phyloP scores from a whole-genome alignment of 192 early-diverging fungal species.

The Dispira simplex region DNA sequence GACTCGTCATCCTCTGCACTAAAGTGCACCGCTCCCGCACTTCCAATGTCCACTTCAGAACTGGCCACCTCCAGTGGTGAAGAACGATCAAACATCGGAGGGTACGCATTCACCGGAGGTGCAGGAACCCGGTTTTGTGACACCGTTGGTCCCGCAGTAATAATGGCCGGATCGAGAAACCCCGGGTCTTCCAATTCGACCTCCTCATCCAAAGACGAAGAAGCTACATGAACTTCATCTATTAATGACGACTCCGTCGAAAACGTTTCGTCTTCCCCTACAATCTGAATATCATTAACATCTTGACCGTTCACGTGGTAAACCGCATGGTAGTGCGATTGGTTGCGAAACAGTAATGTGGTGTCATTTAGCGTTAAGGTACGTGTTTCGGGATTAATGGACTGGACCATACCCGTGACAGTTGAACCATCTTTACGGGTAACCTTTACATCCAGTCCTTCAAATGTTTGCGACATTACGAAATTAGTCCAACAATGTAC shows the following conservation, averaged over 20 bases:
- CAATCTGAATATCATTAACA: constrained; percentile 45
- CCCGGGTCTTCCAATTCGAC: not conserved
- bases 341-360: constrained; percentile 15
- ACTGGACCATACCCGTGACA: constrained; percentile 38
- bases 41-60: not conserved
- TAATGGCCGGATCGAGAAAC: constrained; percentile 40
- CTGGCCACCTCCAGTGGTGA: not conserved
- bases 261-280: constrained; percentile 18
- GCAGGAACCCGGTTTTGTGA: not conserved
- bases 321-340: constrained; percentile 21
- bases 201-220: constrained; percentile 14
- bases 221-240: constrained; percentile 14
- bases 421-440: constrained; percentile 29
- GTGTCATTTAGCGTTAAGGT: constrained; percentile 31
- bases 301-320: constrained; percentile 43
- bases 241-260: constrained; percentile 18
- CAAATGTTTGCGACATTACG: constrained; percentile 34
- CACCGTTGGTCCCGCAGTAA: constrained; percentile 27
- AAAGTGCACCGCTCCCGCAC: constrained; percentile 1
- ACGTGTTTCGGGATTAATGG: constrained; percentile 41
- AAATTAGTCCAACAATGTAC: no score
- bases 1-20: not conserved
- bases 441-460: constrained; percentile 38
- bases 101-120: not conserved
- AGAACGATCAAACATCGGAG: not conserved